These are phyloP conservation scores for Silene coronaria DNA, from an alignment of 179 eudicot genomes.

Conservation along the genomic window DNA sequence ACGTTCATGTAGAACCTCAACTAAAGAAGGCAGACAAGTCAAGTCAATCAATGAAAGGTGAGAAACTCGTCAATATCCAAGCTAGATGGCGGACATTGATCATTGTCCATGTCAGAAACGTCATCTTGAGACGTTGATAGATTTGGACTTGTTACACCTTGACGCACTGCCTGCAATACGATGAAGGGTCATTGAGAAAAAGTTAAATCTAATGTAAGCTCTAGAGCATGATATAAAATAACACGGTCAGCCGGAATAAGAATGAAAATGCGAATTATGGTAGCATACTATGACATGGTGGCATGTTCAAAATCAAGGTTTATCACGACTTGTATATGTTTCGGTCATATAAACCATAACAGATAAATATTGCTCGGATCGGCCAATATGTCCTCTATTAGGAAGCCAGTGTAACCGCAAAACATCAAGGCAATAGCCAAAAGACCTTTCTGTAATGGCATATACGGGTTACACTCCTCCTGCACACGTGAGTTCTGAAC, in stretches of 20 bases:
- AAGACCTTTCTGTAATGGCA: too few species aligned
- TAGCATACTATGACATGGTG: too few species aligned
- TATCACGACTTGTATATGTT: too few species aligned
- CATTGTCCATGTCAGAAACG: slow-evolving; percentile 33
- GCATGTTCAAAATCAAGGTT: too few species aligned
- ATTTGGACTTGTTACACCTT: slow-evolving; percentile 31
- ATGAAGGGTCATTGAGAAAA: slow-evolving; percentile 4
- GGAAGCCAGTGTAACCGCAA: too few species aligned
- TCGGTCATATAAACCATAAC: too few species aligned
- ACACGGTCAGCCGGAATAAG: neutral
- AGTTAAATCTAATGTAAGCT: neutral
- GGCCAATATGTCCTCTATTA: too few species aligned
- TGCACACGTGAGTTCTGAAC: too few species aligned
- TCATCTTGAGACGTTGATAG: slow-evolving; percentile 32
- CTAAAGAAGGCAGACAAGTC: neutral
- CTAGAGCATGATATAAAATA: neutral
- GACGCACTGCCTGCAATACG: slow-evolving; percentile 63
- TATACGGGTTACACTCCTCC: too few species aligned
- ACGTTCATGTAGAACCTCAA: neutral
- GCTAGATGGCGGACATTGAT: slow-evolving; percentile 23
- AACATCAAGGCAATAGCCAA: too few species aligned
- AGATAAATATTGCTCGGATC: too few species aligned
- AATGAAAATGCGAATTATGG: neutral
- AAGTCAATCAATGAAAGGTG: slow-evolving; percentile 18
- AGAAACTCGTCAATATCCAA: slow-evolving; percentile 27